Base-by-base conservation (phyloP, 805 yeast species). In the Ogataea naganishii region DNA sequence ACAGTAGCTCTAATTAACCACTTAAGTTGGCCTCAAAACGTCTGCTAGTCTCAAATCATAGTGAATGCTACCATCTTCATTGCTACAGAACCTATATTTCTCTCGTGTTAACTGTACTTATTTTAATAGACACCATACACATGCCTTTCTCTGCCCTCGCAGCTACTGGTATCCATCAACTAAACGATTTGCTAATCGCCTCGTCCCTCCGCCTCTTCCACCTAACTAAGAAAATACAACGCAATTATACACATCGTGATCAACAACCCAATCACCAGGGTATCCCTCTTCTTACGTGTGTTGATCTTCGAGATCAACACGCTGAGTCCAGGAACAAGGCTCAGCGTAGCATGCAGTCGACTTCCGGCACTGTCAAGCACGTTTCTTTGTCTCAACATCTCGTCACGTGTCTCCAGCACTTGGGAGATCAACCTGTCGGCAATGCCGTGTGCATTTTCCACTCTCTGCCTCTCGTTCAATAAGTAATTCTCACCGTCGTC, bases 351-450 rank as follows among this genome's bases (percentile, higher is more conserved):
- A 36, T 75, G 62, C 32, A 88, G 60, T 34, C 73, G 66, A 33
- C 70, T 64, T 38, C 79, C 82, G 5, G 92, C 81, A 36, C 62
- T 71, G 33, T 64, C 63, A 31, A 92, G 61, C 6, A 69, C 51
- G 22, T 66, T 69, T 35, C 89, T 66, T 58, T 92, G 98, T 27
- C 77, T 64, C 26, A 69, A 41, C 31, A 92, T 68, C 46, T 83
- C 94, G 36, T 88, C 96, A 34, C 97, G 65, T 0, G 97, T 86
- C 41, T 81, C 83, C 58, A 73, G 80, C 1, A 96, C 97, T 49
- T 80, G 88, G n/a, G 70, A 69, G 22, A 89, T 66, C 34, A 92
- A 62, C 25, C 80, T 60, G 49, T 92, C 96, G 11, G 94, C 83
- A 30, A 86, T 61, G 24, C 67, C 64, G 49, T 85, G 77, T 24